These are phyloP conservation scores for Kalaharituber pfeilii DNA, from an alignment of 2,329 filamentous ascomycete genomes.

Conservation along the genomic window DNA sequence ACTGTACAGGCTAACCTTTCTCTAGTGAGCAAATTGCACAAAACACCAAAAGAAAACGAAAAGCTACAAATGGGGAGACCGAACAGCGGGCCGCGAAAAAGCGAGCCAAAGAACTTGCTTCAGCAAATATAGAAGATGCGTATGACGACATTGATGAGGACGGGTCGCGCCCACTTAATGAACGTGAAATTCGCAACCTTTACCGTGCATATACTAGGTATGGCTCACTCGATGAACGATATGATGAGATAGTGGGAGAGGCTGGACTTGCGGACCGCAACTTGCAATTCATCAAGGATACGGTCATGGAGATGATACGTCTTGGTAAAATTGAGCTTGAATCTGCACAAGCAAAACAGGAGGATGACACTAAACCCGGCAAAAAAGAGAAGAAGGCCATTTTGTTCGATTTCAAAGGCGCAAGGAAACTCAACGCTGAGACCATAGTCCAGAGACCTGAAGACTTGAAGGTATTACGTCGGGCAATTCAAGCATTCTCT, in stretches of 20 bases:
- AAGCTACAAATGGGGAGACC: conserved; percentile 37
- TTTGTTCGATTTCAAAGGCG: conserved; percentile 79
- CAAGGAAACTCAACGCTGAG: conserved; percentile 90
- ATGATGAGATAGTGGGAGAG: conserved; percentile 72
- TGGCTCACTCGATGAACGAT: conserved; percentile 74
- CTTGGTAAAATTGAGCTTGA: conserved; percentile 29
- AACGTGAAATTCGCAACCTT: conserved; percentile 84
- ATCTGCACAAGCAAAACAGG: conserved; percentile 49
- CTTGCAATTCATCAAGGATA: conserved; percentile 54
- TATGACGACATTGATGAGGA: conserved; percentile 53
- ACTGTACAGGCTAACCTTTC: conserved; percentile 38
- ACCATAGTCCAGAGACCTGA: conserved; percentile 81
- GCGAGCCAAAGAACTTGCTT: conserved; percentile 46
- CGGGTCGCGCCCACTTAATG: conserved; percentile 72
- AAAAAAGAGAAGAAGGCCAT: conserved; percentile 98
- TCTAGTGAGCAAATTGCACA: conserved; percentile 22
- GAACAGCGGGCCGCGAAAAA: conserved; percentile 54
- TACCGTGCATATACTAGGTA: conserved; percentile 82
- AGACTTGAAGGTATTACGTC: conserved; percentile 69
- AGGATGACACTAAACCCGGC: conserved; percentile 49
- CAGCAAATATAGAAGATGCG: conserved; percentile 50
- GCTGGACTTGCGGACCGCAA: conserved; percentile 73
- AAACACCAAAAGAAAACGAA: conserved; percentile 29
- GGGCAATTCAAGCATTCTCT: conserved; percentile 45
- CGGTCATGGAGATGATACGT: conserved; percentile 56